Conservation (phyloP, 2,329 filamentous ascomycete species). For the Ceratocystis variospora region DNA sequence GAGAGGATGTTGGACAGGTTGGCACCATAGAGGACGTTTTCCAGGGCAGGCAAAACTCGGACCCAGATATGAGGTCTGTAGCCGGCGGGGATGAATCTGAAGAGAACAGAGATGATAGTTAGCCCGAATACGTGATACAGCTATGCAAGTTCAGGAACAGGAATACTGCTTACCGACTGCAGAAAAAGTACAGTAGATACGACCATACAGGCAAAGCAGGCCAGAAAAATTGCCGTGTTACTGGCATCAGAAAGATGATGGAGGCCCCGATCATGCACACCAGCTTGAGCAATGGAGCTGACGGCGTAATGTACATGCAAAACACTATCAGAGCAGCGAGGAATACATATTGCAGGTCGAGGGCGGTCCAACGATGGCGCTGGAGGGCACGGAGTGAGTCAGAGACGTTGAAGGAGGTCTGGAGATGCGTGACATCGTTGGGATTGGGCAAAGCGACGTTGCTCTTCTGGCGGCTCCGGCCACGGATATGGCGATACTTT, state of each 20-base stretch:
- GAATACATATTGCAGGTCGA: constrained; percentile 75
- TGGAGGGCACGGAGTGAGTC: constrained; percentile 65
- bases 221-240: constrained; percentile 81
- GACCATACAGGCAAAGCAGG: constrained; percentile 73
- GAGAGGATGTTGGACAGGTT: constrained; percentile 94
- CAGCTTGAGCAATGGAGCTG: constrained; percentile 67
- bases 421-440: constrained; percentile 57
- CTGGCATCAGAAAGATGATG: constrained; percentile 61
- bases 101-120: background rate
- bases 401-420: constrained; percentile 68
- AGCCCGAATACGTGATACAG: background rate
- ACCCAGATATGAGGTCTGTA: constrained; percentile 93
- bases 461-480: constrained; percentile 30
- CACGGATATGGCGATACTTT: constrained; percentile 30
- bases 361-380: constrained; percentile 63
- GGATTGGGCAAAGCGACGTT: constrained; percentile 26
- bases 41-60: constrained; percentile 79
- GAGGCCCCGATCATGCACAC: constrained; percentile 53
- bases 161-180: constrained; percentile 59
- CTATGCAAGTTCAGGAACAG: background rate
- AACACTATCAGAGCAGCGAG: constrained; percentile 65
- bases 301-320: constrained; percentile 67
- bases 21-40: constrained; percentile 92
- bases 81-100: constrained; percentile 74
- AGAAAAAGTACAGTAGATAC: constrained; percentile 85